Conservation (phyloP, 495 filamentous ascomycete species). For the Haplographium delicatum region DNA sequence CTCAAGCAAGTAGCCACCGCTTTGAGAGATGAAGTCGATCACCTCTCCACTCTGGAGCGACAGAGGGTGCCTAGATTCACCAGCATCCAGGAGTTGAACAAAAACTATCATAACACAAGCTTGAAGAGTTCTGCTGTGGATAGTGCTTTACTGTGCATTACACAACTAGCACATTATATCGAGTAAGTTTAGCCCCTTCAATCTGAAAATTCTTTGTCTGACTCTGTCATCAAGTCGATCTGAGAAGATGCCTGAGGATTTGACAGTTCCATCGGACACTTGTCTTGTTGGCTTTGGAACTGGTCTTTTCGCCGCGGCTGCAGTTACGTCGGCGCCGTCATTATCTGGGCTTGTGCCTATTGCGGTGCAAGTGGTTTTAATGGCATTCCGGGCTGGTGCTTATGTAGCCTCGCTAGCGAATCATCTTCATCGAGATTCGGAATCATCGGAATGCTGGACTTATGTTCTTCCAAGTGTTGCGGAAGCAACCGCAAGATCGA, state of each 20-base stretch:
- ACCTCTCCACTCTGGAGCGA: constrained; percentile 54
- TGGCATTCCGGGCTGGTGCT: constrained; percentile 67
- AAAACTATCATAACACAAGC: constrained; percentile 54
- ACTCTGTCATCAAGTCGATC: constrained; percentile 32
- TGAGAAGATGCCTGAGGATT: constrained; percentile 41
- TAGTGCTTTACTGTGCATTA: constrained; percentile 62
- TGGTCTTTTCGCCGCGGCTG: constrained; percentile 65
- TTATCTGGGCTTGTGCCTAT: constrained; percentile 63
- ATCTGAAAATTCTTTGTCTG: not conserved
- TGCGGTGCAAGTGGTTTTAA: constrained; percentile 63
- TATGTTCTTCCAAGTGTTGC: constrained; percentile 45
- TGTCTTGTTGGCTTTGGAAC: constrained; percentile 64
- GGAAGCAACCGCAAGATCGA: constrained; percentile 34
- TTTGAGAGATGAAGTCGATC: constrained; percentile 58
- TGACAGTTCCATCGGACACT: constrained; percentile 37
- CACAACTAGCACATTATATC: constrained; percentile 71
- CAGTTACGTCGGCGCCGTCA: constrained; percentile 61
- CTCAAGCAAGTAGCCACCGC: constrained; percentile 56
- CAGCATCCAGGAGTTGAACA: constrained; percentile 63
- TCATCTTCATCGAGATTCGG: constrained; percentile 41
- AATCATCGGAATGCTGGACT: constrained; percentile 52
- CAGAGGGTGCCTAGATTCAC: constrained; percentile 62
- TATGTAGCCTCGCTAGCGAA: constrained; percentile 49
- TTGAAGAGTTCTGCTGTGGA: constrained; percentile 57
- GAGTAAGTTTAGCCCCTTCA: constrained; percentile 50